A percentile compares a stretch with the other conserved stretches of the same genome.
phyloP scores from a whole-genome alignment of 208 protist genomes.

The Acanthamoeba triangularis region DNA sequence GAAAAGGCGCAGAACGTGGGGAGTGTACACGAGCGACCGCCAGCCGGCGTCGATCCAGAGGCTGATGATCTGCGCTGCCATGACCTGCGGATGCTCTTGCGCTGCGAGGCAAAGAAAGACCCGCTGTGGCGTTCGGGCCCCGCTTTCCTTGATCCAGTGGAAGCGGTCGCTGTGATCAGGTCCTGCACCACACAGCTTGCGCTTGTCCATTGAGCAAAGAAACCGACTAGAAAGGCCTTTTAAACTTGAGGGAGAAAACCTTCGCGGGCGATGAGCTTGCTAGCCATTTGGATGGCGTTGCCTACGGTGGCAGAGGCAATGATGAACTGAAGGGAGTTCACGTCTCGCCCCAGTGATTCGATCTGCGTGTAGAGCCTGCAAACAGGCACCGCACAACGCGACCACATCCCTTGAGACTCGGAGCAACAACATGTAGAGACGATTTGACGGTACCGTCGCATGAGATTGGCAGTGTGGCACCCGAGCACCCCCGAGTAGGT shows the following conservation, averaged over 20 bases:
- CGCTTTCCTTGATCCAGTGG: slow-evolving; percentile 20
- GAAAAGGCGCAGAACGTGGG: too few species aligned
- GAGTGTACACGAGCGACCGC: slow-evolving; percentile 37
- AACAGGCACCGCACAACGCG: too few species aligned
- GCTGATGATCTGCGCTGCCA: slow-evolving; percentile 1
- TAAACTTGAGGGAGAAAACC: too few species aligned
- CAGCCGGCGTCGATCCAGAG: slow-evolving; percentile 15
- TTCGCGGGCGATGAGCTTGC: slow-evolving; percentile 7
- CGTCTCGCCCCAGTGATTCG: background rate
- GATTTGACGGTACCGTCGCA: background rate
- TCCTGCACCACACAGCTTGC: too few species aligned
- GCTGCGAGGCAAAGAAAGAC: slow-evolving; percentile 38
- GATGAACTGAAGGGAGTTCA: background rate
- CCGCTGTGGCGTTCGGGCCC: background rate
- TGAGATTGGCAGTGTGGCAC: slow-evolving; percentile 11
- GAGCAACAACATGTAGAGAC: background rate
- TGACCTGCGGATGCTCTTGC: background rate
- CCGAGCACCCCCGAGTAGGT: slow-evolving; percentile 36
- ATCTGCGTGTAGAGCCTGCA: background rate
- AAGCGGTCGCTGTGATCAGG: background rate
- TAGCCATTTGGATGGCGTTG: slow-evolving; percentile 25
- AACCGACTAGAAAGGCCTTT: too few species aligned
- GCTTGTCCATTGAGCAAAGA: too few species aligned
- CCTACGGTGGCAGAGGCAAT: slow-evolving; percentile 8
- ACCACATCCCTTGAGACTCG: background rate